A percentile compares a stretch with the other conserved stretches of the same genome.
Conservation (phyloP, 1,139 yeast genomes). For the Kluyveromyces sp. region DNA sequence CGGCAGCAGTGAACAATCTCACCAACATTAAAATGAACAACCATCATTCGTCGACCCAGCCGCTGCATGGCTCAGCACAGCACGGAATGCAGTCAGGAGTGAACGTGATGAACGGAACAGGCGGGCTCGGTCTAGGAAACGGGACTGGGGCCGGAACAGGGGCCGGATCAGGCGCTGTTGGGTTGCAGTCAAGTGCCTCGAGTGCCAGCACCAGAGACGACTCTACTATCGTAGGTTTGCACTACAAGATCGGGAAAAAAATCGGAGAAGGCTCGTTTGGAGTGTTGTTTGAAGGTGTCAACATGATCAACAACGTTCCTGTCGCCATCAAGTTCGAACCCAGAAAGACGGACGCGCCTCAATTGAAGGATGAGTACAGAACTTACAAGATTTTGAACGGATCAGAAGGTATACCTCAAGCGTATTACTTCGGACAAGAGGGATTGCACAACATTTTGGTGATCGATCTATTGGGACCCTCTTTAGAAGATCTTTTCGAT, state of each 20-base stretch:
- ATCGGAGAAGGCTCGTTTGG: slow-evolving; percentile 86
- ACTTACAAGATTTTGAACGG: slow-evolving; percentile 62
- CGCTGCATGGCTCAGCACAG: slow-evolving; percentile 7
- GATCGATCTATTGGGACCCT: slow-evolving; percentile 69
- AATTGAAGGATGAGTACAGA: slow-evolving; percentile 68
- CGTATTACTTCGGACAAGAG: slow-evolving; percentile 75
- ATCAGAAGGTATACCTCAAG: slow-evolving; percentile 60
- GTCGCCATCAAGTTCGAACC: slow-evolving; percentile 81
- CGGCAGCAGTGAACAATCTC: slow-evolving; percentile 9
- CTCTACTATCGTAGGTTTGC: slow-evolving; percentile 60
- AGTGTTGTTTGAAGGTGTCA: slow-evolving; percentile 73
- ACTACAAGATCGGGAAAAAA: slow-evolving; percentile 73
- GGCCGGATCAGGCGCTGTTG: slow-evolving; percentile 7
- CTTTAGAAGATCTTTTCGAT: slow-evolving; percentile 70
- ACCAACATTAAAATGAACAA: slow-evolving; percentile 10
- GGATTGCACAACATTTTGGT: slow-evolving; percentile 70
- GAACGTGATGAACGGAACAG: too few relatives aligned
- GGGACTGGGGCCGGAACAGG: slow-evolving; percentile 1
- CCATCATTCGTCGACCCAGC: slow-evolving; percentile 6
- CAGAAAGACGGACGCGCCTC: slow-evolving; percentile 74
- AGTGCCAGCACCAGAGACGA: slow-evolving; percentile 23
- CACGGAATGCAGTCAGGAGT: slow-evolving; percentile 2
- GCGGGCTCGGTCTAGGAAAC: slow-evolving; percentile 5
- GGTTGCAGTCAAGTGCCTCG: slow-evolving; percentile 7
- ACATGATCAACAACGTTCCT: slow-evolving; percentile 63